Conservation (phyloP, 495 filamentous ascomycete genomes). For the Penicillium verhagenii region DNA sequence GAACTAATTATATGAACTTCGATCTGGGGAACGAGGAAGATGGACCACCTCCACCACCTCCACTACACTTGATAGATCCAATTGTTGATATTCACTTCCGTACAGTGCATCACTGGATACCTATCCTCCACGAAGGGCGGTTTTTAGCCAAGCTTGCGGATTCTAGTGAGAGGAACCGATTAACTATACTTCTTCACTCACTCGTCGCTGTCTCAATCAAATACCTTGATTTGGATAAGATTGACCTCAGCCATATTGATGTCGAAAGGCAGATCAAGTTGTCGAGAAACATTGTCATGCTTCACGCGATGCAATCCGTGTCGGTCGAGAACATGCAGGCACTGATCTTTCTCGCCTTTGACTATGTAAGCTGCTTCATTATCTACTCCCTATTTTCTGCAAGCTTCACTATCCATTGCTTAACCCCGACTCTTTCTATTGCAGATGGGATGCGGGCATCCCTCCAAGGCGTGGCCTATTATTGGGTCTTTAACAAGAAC, state of each 20-base stretch:
- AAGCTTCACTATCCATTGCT: background rate
- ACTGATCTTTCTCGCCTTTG: conserved; percentile 25
- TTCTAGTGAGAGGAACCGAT: background rate
- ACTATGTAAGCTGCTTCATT: conserved; percentile 17
- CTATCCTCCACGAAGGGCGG: background rate
- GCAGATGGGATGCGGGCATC: conserved; percentile 25
- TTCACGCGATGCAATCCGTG: conserved; percentile 20
- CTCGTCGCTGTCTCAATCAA: background rate
- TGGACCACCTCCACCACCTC: background rate
- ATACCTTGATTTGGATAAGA: background rate
- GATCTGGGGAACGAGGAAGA: background rate
- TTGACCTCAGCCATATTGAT: background rate
- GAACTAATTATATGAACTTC: background rate
- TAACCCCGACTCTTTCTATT: background rate
- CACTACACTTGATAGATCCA: background rate
- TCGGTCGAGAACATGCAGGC: conserved; percentile 32
- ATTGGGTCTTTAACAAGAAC: conserved; percentile 26
- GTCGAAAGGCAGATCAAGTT: background rate
- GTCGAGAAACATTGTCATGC: background rate
- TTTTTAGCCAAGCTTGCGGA: background rate
- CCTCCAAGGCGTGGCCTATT: conserved; percentile 29
- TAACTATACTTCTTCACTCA: background rate
- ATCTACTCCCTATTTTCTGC: background rate
- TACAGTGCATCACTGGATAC: background rate
- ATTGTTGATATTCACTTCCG: background rate